Base-by-base conservation (phyloP, 306 rosid genomes). In the Biancaea sappan region DNA sequence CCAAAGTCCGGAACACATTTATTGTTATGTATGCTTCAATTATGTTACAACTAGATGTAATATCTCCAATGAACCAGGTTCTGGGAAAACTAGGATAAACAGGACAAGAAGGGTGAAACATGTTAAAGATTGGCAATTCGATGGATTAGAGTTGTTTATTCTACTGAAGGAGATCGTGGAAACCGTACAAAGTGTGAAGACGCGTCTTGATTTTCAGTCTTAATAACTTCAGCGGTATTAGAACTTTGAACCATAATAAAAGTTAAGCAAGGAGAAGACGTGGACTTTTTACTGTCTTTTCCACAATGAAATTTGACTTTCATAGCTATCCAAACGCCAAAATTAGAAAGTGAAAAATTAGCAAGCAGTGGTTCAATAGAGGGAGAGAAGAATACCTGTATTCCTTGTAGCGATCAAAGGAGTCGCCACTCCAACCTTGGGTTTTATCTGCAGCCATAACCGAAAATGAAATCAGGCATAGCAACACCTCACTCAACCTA, bases 341-440 rank as follows among this genome's bases (percentile, higher is more conserved):
- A 56, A 79, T 0, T 25, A 54, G 61, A 79, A 48, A 35, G 6
- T 6, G 4, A 19, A 19, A 35, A 10, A 19, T 9, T 10, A 10
- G 67, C 47, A 34, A 21, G 3, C 22, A 61, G 47, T 34, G 19
- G 10, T 19, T 0, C 11, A 53, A 69, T 15, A 1, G 31, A 57
- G 13, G 10, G 59, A 32, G 0, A 19, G 5, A 60, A 31, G 57
- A 46, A 52, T 32, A 95, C 99, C 99, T 95, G 82, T 92, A 95
- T 66, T 95, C 99, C 81, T 86, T 95, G 86, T 95, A 95, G 75
- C 99, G 96, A 71, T 95, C 96, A 54, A 88, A 95, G 69, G 99
- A 95, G 70, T 95, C 99, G 41, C 99, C 99, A 34, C 96, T 92
- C 99, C 99, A 95, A 19, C 99, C 99, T 79, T 86, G 96, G 58